Base-by-base conservation (phyloP, 140 eudicot genomes). In the Flaveria floridana region DNA sequence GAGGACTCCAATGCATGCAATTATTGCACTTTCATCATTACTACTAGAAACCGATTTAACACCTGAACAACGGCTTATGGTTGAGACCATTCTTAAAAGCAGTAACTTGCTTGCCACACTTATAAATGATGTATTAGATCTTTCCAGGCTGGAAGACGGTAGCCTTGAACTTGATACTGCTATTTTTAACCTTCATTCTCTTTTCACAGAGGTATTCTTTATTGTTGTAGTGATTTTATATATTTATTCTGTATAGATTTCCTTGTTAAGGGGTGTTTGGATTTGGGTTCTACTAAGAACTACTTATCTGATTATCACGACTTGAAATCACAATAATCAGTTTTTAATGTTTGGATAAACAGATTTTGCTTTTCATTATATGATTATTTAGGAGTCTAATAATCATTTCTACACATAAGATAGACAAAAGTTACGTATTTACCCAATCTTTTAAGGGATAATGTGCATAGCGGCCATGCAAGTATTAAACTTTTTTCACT, bases 1-100 rank as follows among this genome's bases (percentile, higher is more conserved):
- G 99, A 81, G 99, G 73, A 94, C 97, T 57, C 99, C 99, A 0
- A 88, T 94, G 97, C 97, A 94, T 82, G 99, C 96, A 25, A 87
- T 88, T 73, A 90, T 88, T 68, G 99, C 99, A 25, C 88, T 94
- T 26, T 94, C 97, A 0, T 94, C 99, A 23, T 81, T 94, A 28
- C 74, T 94, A 18, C 88, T 79, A 72, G 99, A 86, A 78, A 94
- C 97, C 42, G 97, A 87, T 64, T 84, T 95, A 69, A 87, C 92
- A 67, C 95, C 99, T 0, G 97, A 95, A 84, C 99, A 95, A 73
- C 89, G 99, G 28, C 78, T 95, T 44, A 91, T 95, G 96, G 90
- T 95, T 37, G 99, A 95, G 78, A 95, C 96, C 73, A 87, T 95
- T 68, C 89, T 95, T 39, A 95, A 95, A 76, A 95, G 99, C 76